Base-by-base conservation (phyloP, 352 stramenopile genomes). In the Pythium folliculosum region DNA sequence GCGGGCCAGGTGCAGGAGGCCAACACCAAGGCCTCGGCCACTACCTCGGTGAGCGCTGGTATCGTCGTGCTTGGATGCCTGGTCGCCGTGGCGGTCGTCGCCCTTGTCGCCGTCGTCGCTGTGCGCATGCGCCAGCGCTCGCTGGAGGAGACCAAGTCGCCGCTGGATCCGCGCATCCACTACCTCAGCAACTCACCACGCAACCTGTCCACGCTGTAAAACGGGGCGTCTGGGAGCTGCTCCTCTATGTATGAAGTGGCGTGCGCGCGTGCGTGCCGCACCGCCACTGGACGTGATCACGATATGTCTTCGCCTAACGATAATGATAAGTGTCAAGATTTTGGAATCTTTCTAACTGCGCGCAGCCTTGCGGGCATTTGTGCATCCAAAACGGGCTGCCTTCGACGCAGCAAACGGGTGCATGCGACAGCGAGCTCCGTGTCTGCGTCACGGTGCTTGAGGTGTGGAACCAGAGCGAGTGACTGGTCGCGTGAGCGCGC, bases 111-210 rank as follows among this genome's bases (percentile, higher is more conserved):
- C 9, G 75, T 88, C 56, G 60, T 86, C 21, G 67, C 67, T 13
- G 44, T 84, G 23, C 76, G 80, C 43, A 56, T 52, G n/a, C 76
- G 72, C 59, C 77, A 88, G 59, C 72, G 78, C 51, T 57, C 82
- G 63, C 21, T 88, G 27, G 65, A 76, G 8, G 71, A 76, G 27
- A 69, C 59, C 54, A 86, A 88, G 58, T 77, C 73, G 0, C 77
- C 74, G n/a, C 63, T 70, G 52, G 70, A 85, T 22, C 60, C 76
- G 25, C 61, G 52, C 40, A 62, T 68, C 61, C 50, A 62, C 61
- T 68, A 68, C 61, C 61, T 68, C 61, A 68, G 61, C 61, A 68
- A 54, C 51, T 32, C 53, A 8, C 52, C 61, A 8, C 23, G 52
- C 52, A 53, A 43, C 12, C 5, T 68, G 35, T 54, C 61, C 27